Base-by-base conservation (phyloP, 352 stramenopile genomes). In the Pythium diclinum region DNA sequence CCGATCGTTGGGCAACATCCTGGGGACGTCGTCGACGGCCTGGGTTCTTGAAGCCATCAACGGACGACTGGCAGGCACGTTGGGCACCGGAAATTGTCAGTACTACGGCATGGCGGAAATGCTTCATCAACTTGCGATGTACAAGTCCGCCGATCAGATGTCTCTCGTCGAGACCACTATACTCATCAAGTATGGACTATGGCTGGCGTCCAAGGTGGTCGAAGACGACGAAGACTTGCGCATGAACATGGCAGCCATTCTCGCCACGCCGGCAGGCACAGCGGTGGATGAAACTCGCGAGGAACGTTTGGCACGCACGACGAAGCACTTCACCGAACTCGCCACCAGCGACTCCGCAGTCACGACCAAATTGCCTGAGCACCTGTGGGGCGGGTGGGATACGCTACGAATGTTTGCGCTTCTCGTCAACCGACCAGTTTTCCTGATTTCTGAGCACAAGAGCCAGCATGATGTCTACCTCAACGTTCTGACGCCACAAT, bases 61-160 rank as follows among this genome's bases (percentile, higher is more conserved):
- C n/a, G 47, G 33, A 28, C 34, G 32, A 6, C 19, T 51, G 0
- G 42, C 40, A 3, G 17, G 17, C 13, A 67, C 51, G 2, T 51
- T 30, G 8, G 9, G 6, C 5, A 67, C 33, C 0, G 60, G 60
- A 16, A 67, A 67, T 23, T 67, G 52, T 36, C 60, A 56, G 16
- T 44, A 16, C 17, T 53, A 61, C 25, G 60, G 51, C 1, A 25
- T 67, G 6, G 36, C 38, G 5, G 60, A 67, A 46, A 19, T 23
- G 0, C 11, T 60, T n/a, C 5, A 5, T 3, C 38, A 54, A 38
- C 36, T 17, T 10, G 32, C 11, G 3, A 13, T 67, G 3, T 28
- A 48, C 2, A 21, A 7, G 1, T 23, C 32, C 7, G 28, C 54
- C 0, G 32, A 56, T 25, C 2, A n/a, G 4, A 2, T 11, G 1